Evolutionary conservation across 163 green algal species (phyloP).

Genomic region (Scenedesmus sp.): DNA sequence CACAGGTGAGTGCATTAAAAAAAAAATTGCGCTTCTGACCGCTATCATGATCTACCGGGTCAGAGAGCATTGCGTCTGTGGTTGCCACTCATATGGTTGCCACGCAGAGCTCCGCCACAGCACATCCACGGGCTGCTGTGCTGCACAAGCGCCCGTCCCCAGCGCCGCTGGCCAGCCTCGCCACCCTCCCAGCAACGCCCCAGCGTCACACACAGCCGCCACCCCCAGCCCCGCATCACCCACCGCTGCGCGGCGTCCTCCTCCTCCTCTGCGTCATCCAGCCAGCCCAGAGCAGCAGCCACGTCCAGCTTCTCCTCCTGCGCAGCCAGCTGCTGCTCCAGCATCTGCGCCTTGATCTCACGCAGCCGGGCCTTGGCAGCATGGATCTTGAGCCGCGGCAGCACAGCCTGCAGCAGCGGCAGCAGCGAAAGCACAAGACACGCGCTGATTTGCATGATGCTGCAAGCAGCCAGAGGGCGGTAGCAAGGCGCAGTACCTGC

Average conservation of each 20-base stretch:
- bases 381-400: slow-evolving; percentile 56
- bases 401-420: slow-evolving; percentile 32
- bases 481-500: too few species aligned
- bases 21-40: too few species aligned
- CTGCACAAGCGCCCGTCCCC: too few species aligned
- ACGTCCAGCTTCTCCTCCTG: slow-evolving; percentile 65
- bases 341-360: slow-evolving; percentile 73
- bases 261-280: slow-evolving; percentile 61
- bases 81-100: too few species aligned
- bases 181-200: too few species aligned
- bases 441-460: too few species aligned
- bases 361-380: slow-evolving; percentile 77
- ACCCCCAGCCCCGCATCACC: neutral
- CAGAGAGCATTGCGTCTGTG: too few species aligned
- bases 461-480: neutral
- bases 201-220: neutral
- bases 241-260: slow-evolving; percentile 50
- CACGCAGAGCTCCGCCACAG: too few species aligned
- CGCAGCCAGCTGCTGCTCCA: slow-evolving; percentile 54
- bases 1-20: too few species aligned
- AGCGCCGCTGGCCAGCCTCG: too few species aligned
- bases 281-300: slow-evolving; percentile 72
- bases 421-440: neutral
- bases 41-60: too few species aligned
- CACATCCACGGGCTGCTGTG: too few species aligned